Evolutionary conservation across 1,284 basidiomycete genomes (phyloP).

Genomic region (Hemileia vastatrix): DNA sequence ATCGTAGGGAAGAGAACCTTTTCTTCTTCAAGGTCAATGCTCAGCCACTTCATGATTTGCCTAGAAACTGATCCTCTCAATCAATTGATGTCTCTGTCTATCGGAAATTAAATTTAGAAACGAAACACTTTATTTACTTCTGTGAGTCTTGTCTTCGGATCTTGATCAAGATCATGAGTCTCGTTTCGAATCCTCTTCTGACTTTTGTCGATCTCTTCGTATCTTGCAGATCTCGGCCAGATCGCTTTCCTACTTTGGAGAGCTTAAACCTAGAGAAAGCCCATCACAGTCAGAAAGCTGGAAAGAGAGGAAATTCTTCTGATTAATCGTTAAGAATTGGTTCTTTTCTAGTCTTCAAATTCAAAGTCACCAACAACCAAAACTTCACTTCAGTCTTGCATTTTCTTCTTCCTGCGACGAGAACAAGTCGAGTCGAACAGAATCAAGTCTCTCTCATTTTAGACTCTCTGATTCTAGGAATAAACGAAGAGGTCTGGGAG

Average conservation of each 20-base stretch:
- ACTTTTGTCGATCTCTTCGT: not conserved
- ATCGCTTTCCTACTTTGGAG: slow-evolving; percentile 43
- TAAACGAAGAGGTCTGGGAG: no score
- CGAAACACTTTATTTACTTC: slow-evolving; percentile 44
- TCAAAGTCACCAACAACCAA: not conserved
- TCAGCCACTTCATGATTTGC: no score
- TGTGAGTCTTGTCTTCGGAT: slow-evolving; percentile 34
- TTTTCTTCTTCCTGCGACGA: no score
- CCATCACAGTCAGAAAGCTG: not conserved
- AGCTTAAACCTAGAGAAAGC: slow-evolving; percentile 27
- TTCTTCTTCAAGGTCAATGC: no score
- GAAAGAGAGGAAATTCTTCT: not conserved
- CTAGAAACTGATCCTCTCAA: no score
- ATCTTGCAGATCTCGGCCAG: slow-evolving; percentile 35
- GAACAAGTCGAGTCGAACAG: no score
- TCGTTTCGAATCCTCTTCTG: not conserved
- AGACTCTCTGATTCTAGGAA: no score
- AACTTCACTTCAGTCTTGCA: no score
- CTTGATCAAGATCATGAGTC: not conserved
- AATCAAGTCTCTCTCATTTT: no score
- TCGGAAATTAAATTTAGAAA: slow-evolving; percentile 27
- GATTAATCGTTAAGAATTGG: not conserved
- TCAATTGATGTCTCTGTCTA: no score
- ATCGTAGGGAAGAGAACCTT: no score
- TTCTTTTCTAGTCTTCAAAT: not conserved